Evolutionary conservation across 495 filamentous ascomycete species (phyloP), one percentile per base, ranked within the genome.

Genomic region (Penicillium manginii): DNA sequence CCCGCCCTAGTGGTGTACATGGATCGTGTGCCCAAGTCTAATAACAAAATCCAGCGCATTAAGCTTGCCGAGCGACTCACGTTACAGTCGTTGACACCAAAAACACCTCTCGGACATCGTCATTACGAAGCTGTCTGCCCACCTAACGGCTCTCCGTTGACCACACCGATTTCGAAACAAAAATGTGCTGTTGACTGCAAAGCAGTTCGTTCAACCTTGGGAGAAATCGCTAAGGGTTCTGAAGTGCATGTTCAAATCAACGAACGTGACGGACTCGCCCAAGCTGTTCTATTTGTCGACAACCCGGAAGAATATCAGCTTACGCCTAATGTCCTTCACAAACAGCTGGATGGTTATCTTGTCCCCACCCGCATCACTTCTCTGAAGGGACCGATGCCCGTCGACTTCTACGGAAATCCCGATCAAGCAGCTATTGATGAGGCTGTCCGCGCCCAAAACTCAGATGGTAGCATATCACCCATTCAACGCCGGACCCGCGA

Each of bases 1-100:
- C 77, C 77, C 7, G 61, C 66, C 21, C 19, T 78, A 35, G 52
- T 79, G 33, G 71, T 75, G 3, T 79, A 75, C 54, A 79, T 80
- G 76, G 67, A 78, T 15, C 66, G 69, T 22, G 53, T 78, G 11
- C 77, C 77, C 5, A 74, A 65, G 59, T 69, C 67, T 6, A 78
- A 79, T 50, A 77, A 77, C 69, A 80, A 80, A 56, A 64, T 79
- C 2, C 59, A 79, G 31, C 73, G 77, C 7, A 77, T 79, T 51
- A 73, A 70, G 58, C 62, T 80, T 15, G 65, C 62, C 3, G 62
- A 76, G 45, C 66, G 77, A 3, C 50, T 79, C 14, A 47, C 61
- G 10, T 40, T 80, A 31, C 62, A 66, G 2, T 50, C 65, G 6
- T 52, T 74, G 6, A 70, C 69, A 4, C 65, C 73, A 15, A 60